phyloP scores from a whole-genome alignment of 2,329 filamentous ascomycete species.

The Neofusicoccum sp. region DNA sequence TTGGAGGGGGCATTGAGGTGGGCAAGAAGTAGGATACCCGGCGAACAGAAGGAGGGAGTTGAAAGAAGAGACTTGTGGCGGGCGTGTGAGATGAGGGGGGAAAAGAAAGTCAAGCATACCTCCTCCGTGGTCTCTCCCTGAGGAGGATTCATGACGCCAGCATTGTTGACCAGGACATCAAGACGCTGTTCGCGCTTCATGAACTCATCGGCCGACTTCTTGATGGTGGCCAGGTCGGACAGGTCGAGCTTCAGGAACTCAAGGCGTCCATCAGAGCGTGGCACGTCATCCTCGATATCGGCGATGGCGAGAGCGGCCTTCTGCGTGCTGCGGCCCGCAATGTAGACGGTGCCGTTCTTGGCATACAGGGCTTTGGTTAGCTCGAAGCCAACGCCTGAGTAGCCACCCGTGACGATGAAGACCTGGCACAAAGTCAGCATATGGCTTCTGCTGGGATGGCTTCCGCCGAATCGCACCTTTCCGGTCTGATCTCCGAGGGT shows the following conservation, averaged over 20 bases:
- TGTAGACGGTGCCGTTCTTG: conserved; percentile 55
- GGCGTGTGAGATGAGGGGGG: neutral
- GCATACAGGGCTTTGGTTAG: conserved; percentile 55
- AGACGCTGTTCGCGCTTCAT: conserved; percentile 38
- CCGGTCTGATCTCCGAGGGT: conserved; percentile 37
- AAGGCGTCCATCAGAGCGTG: conserved; percentile 30
- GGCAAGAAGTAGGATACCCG: neutral
- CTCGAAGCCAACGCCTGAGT: conserved; percentile 52
- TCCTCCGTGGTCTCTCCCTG: conserved; percentile 23
- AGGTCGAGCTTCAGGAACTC: conserved; percentile 39
- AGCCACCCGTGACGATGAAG: conserved; percentile 53
- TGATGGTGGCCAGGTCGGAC: conserved; percentile 43
- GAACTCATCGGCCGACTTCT: conserved; percentile 39
- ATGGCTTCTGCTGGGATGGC: neutral
- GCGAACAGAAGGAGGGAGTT: no score
- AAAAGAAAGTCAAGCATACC: neutral
- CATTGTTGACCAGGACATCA: conserved; percentile 42
- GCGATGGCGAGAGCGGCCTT: conserved; percentile 49
- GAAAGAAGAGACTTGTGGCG: neutral
- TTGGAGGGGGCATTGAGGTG: no score
- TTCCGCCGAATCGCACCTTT: neutral
- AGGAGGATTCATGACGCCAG: conserved; percentile 34
- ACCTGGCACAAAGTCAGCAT: conserved; percentile 29
- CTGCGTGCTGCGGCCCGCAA: conserved; percentile 50
- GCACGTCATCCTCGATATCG: conserved; percentile 38